Evolutionary conservation across 2,329 filamentous ascomycete species (phyloP).

Genomic region (Diaporthe helianthi): DNA sequence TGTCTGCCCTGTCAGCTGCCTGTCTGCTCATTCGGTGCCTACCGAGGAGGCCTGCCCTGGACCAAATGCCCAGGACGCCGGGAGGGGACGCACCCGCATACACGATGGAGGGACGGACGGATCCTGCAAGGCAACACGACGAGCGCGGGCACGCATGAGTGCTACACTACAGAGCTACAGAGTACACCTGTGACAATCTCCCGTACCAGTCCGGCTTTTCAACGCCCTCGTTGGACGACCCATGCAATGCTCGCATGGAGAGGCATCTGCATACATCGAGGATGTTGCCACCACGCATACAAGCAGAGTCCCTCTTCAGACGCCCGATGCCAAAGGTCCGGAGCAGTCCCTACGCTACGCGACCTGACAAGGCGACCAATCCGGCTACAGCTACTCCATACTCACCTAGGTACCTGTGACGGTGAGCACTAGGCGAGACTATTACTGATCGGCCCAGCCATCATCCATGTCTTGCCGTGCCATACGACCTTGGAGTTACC

Average conservation of each 20-base stretch:
- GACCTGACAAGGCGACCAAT: constrained; percentile 20
- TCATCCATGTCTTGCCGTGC: constrained; percentile 1
- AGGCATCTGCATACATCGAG: background rate
- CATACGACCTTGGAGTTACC: constrained; percentile 2
- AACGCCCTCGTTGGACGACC: background rate
- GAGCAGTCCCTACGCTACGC: background rate
- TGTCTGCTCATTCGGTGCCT: background rate
- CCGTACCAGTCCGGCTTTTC: background rate
- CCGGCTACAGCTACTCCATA: constrained; percentile 2
- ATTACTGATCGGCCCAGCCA: constrained; percentile 21
- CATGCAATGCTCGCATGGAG: background rate
- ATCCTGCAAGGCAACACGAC: constrained; percentile 13
- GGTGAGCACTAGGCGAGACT: constrained; percentile 24
- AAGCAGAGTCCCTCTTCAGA: background rate
- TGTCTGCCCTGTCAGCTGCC: background rate
- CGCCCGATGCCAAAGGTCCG: background rate
- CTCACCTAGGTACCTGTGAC: background rate
- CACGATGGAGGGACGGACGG: constrained; percentile 25
- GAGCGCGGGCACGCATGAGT: background rate
- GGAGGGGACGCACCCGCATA: constrained; percentile 8
- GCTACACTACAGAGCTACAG: too few species aligned
- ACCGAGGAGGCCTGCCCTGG: background rate
- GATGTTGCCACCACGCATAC: background rate
- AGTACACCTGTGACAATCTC: background rate
- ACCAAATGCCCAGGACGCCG: background rate